Percentiles rank a stretch among this genome's conserved stretches.
Conservation (phyloP, 257 asterid species). For the Jaltomata sinuosa region DNA sequence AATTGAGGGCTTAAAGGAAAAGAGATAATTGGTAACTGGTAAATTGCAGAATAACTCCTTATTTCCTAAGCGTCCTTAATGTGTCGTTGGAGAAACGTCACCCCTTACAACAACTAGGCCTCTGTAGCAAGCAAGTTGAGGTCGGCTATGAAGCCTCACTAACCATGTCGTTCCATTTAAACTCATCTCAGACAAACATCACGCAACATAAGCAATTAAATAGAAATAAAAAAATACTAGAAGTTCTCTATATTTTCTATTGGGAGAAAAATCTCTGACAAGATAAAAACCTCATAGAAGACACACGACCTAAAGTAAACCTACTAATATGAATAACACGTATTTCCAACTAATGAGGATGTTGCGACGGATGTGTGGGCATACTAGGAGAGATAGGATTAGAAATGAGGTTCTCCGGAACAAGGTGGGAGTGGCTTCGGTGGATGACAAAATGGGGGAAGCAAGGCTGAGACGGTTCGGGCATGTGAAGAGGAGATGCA, state of each 20-base stretch:
- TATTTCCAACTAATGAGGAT: no score
- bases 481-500: no score
- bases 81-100: not conserved
- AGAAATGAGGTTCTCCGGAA: no score
- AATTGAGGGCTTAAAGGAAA: not conserved
- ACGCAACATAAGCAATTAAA: not conserved
- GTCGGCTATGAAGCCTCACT: not conserved
- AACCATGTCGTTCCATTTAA: not conserved
- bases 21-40: not conserved
- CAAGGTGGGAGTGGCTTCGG: no score
- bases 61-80: not conserved
- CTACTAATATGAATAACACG: no score
- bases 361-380: no score
- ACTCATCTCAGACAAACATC: not conserved
- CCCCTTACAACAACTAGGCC: not conserved
- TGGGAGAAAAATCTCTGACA: not conserved
- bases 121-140: not conserved
- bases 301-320: not conserved
- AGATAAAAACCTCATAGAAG: not conserved
- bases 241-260: not conserved
- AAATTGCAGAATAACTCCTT: not conserved
- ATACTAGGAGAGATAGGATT: no score
- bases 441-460: no score
- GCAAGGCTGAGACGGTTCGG: no score
- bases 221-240: not conserved